Conservation (phyloP, 1,139 yeast genomes). For the Candida sanyaensis region DNA sequence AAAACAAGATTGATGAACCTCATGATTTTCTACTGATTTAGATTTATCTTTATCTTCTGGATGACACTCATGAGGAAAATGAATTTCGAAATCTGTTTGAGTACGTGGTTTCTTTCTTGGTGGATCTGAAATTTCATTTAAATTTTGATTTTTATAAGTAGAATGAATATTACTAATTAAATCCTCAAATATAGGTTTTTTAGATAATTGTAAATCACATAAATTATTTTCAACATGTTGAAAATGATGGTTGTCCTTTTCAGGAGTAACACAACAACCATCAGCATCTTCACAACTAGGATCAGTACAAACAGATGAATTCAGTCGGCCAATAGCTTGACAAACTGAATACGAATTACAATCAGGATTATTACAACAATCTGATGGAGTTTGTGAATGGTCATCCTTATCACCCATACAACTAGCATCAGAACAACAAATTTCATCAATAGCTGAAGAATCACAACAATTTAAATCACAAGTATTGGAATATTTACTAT, state of each 20-base stretch:
- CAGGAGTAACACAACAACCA: conserved; percentile 6
- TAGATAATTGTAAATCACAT: conserved; percentile 23
- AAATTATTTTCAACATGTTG: conserved; percentile 25
- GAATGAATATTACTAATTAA: conserved; percentile 36
- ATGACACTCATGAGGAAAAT: conserved; percentile 44
- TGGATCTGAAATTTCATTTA: conserved; percentile 7
- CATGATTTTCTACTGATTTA: conserved; percentile 18
- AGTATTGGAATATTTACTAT: conserved; percentile 6
- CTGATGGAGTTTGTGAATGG: conserved; percentile 3
- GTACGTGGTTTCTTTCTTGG: conserved; percentile 10
- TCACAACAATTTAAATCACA: conserved; percentile 19
- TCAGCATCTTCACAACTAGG: conserved; percentile 16
- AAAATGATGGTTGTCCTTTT: not conserved
- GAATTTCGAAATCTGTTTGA: conserved; percentile 18
- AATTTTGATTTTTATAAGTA: conserved; percentile 18
- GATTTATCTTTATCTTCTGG: conserved; percentile 16
- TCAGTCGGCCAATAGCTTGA: not conserved
- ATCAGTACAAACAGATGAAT: conserved; percentile 19
- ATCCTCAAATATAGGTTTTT: conserved; percentile 31
- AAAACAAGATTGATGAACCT: conserved; percentile 48
- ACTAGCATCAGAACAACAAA: conserved; percentile 20
- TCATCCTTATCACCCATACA: conserved; percentile 2
- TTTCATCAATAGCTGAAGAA: conserved; percentile 11
- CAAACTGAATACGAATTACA: conserved; percentile 10
- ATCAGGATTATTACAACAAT: conserved; percentile 20